Evolutionary conservation across 805 yeast species (phyloP).

Genomic region (Lipomyces anomalus): DNA sequence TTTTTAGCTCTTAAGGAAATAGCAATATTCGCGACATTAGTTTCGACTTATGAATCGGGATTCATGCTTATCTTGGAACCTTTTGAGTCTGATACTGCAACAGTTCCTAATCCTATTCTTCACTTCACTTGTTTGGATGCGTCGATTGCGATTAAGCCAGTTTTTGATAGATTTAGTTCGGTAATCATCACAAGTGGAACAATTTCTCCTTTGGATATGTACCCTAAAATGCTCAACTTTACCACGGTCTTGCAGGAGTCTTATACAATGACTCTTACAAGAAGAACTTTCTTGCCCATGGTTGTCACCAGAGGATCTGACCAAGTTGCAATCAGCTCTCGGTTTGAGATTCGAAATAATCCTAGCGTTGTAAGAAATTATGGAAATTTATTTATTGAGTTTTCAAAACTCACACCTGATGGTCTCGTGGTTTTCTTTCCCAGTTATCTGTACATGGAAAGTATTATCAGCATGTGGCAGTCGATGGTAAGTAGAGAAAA

Average conservation of each 20-base stretch:
- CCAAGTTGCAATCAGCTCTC: slow-evolving; percentile 92
- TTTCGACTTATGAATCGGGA: slow-evolving; percentile 91
- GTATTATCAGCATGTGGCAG: slow-evolving; percentile 98
- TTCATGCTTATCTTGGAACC: slow-evolving; percentile 91
- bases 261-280: slow-evolving; percentile 89
- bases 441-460: slow-evolving; percentile 94
- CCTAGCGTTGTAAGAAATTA: slow-evolving; percentile 97
- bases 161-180: slow-evolving; percentile 85
- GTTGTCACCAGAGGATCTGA: slow-evolving; percentile 96
- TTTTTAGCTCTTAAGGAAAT: slow-evolving; percentile 89
- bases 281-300: slow-evolving; percentile 89
- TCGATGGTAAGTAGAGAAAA: slow-evolving; percentile 47
- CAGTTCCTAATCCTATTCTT: slow-evolving; percentile 94
- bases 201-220: slow-evolving; percentile 97
- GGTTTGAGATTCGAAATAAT: slow-evolving; percentile 94
- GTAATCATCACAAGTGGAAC: slow-evolving; percentile 97
- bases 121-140: slow-evolving; percentile 95
- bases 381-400: slow-evolving; percentile 87
- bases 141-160: slow-evolving; percentile 94
- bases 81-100: slow-evolving; percentile 87
- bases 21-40: slow-evolving; percentile 93
- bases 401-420: slow-evolving; percentile 93
- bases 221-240: slow-evolving; percentile 92
- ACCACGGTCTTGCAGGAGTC: slow-evolving; percentile 92
- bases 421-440: slow-evolving; percentile 98